Percentiles rank a stretch among this genome's conserved stretches.
Conservation (phyloP, 257 asterid genomes). For the Echites panduratus region DNA sequence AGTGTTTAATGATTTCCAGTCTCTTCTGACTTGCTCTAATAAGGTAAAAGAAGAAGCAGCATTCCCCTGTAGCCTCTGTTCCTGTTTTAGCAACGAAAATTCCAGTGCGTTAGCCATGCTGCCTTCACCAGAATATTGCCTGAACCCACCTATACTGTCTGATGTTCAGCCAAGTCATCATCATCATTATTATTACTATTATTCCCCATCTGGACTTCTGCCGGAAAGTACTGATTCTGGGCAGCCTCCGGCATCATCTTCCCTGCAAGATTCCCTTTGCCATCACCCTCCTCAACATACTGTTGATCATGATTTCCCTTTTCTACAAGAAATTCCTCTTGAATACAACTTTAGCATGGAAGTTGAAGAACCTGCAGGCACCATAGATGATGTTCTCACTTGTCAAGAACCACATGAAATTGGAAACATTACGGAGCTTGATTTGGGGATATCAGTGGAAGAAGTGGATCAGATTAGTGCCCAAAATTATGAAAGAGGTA, state of each 20-base stretch:
- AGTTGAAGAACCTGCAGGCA: slow-evolving; percentile 1
- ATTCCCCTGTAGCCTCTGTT: background rate
- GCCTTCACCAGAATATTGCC: background rate
- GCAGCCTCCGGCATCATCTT: background rate
- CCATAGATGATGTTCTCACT: slow-evolving; percentile 9
- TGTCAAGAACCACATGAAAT: slow-evolving; percentile 13
- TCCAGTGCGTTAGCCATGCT: background rate
- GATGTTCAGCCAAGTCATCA: background rate
- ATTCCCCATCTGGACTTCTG: background rate
- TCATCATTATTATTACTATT: background rate
- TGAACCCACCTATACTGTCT: background rate
- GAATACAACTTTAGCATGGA: background rate
- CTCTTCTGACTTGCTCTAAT: background rate
- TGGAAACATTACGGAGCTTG: background rate
- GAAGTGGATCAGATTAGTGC: background rate
- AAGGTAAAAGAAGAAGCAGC: slow-evolving; percentile 6
- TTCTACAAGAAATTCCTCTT: slow-evolving; percentile 11
- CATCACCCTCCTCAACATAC: background rate
- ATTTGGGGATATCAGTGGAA: slow-evolving; percentile 7
- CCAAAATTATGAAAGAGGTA: background rate
- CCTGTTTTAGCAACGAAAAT: slow-evolving; percentile 12
- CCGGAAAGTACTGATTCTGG: background rate
- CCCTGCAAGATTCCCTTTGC: slow-evolving; percentile 1
- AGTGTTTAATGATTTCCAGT: background rate
- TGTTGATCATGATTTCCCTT: background rate